phyloP scores from a whole-genome alignment of 169 alveolate genomes.

The Plasmodium fragile region DNA sequence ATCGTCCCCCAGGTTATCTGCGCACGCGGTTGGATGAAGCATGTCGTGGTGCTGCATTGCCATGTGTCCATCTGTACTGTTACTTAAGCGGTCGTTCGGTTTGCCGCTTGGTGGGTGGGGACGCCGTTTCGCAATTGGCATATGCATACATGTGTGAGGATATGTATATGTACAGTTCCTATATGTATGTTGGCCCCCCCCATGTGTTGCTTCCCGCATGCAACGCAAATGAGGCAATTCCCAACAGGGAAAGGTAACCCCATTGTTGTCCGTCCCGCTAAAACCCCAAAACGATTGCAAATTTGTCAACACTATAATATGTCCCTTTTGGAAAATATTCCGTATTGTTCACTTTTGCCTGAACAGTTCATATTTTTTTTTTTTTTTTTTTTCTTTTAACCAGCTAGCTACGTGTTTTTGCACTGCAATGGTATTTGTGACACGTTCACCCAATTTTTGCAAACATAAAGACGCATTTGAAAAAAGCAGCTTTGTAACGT shows the following conservation, averaged over 20 bases:
- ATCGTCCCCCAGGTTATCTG: background rate
- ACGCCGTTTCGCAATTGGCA: background rate
- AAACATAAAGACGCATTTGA: background rate
- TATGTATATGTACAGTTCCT: background rate
- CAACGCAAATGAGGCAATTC: background rate
- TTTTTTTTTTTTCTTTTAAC: background rate
- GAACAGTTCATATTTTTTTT: background rate
- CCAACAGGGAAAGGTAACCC: background rate
- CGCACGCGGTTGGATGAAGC: background rate
- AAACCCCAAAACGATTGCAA: background rate
- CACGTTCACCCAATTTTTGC: background rate
- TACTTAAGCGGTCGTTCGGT: background rate
- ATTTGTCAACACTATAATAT: background rate
- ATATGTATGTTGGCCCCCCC: background rate
- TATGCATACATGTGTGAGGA: background rate
- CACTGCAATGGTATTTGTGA: background rate
- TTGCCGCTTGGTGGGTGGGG: background rate
- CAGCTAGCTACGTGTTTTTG: background rate
- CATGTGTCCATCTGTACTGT: background rate
- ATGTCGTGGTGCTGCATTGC: background rate
- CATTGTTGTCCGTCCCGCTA: background rate
- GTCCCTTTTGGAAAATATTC: background rate
- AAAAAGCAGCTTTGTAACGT: background rate
- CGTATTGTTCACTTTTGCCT: background rate
- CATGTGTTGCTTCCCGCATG: background rate